Conservation (phyloP, 768 basidiomycete species). For the Podaxis sp. region DNA sequence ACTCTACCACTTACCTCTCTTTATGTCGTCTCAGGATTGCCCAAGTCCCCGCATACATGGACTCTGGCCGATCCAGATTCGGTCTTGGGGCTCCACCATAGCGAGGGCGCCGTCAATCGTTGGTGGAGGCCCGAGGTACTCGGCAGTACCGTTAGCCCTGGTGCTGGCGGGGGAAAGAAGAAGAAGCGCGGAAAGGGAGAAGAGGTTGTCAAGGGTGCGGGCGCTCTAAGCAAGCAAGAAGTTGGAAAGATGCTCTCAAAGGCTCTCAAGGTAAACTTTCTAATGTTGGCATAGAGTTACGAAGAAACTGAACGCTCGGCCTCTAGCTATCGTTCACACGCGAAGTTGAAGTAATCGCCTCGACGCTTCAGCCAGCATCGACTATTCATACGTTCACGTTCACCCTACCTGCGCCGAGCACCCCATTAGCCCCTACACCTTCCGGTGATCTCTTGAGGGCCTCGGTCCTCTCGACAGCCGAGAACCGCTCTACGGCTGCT, state of each 20-base stretch:
- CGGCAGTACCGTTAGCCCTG: constrained; percentile 83
- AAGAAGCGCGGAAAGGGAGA: constrained; percentile 65
- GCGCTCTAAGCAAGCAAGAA: constrained; percentile 81
- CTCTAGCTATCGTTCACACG: constrained; percentile 83
- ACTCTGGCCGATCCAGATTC: constrained; percentile 84
- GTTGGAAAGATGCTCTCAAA: constrained; percentile 90
- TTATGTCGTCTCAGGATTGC: constrained; percentile 85
- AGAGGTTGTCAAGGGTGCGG: constrained; percentile 70
- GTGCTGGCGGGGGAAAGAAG: constrained; percentile 78
- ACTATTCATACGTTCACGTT: constrained; percentile 94
- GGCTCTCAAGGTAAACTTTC: constrained; percentile 70
- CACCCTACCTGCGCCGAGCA: constrained; percentile 71
- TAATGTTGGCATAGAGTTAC: constrained; percentile 7
- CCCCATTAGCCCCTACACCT: constrained; percentile 72
- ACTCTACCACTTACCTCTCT: constrained; percentile 78
- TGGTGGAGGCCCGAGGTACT: constrained; percentile 94
- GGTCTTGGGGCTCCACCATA: constrained; percentile 77
- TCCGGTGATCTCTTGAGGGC: constrained; percentile 71
- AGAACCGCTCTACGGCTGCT: constrained; percentile 64
- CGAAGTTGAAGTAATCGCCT: constrained; percentile 92
- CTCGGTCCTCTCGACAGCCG: constrained; percentile 66
- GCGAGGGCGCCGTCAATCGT: constrained; percentile 79
- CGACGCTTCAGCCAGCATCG: constrained; percentile 90
- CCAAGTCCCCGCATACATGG: constrained; percentile 89
- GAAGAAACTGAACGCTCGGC: constrained; percentile 8